phyloP scores from a whole-genome alignment of 768 basidiomycete species.

The Cantharellus cinnabarinus region DNA sequence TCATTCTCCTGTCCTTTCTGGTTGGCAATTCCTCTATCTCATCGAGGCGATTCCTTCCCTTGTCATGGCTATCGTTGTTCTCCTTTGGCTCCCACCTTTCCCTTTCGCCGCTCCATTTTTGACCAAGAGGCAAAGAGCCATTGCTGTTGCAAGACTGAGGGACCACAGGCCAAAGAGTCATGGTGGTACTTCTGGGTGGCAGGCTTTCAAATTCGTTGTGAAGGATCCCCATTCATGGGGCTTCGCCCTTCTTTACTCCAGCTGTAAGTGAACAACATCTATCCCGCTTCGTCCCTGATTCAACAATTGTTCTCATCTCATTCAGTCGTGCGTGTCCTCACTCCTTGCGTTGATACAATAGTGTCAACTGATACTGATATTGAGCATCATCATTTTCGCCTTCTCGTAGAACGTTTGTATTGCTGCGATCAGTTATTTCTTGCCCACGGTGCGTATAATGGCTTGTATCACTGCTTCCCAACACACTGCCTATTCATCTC shows the following conservation, averaged over 20 bases:
- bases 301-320: background rate
- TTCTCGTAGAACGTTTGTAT: conserved; percentile 29
- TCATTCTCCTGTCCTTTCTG: conserved; percentile 24
- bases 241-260: background rate
- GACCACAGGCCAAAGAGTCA: conserved; percentile 38
- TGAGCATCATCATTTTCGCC: too few relatives aligned
- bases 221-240: conserved; percentile 16
- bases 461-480: background rate
- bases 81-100: conserved; percentile 34
- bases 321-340: background rate
- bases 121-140: conserved; percentile 30
- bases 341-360: conserved; percentile 11
- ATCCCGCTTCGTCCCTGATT: background rate
- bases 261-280: background rate
- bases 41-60: conserved; percentile 28
- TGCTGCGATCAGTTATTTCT: conserved; percentile 36
- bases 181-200: conserved; percentile 36
- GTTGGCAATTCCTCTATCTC: conserved; percentile 41
- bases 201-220: conserved; percentile 33
- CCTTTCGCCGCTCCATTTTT: conserved; percentile 35
- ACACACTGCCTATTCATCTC: background rate
- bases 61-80: conserved; percentile 28
- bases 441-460: conserved; percentile 18
- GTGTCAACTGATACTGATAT: too few relatives aligned
- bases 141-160: conserved; percentile 36